Percentiles rank a stretch among this genome's conserved stretches.
Evolutionary conservation across 768 basidiomycete genomes (phyloP).

Genomic region (Mycena sanguinolenta): DNA sequence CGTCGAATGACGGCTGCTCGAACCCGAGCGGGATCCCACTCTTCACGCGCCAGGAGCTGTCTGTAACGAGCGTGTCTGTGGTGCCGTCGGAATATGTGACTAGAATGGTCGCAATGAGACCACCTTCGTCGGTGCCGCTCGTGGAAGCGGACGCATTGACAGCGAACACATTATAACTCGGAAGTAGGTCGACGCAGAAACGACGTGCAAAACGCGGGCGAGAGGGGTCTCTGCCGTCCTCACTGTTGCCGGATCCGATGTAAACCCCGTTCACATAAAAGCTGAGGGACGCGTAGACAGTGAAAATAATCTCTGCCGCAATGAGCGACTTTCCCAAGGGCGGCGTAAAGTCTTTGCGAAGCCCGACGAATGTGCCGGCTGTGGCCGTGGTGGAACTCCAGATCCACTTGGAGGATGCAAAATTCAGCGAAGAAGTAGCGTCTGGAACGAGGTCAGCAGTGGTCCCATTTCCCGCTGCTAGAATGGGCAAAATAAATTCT

Average conservation of each 20-base stretch:
- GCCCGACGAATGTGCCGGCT: too few relatives aligned
- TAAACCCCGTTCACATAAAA: slow-evolving; percentile 25
- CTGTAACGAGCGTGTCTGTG: slow-evolving; percentile 11
- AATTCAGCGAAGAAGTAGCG: too few relatives aligned
- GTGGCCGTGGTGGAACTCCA: too few relatives aligned
- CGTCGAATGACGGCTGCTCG: slow-evolving; percentile 1
- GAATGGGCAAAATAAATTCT: slow-evolving; percentile 1
- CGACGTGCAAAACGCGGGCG: slow-evolving; percentile 1
- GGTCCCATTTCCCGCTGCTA: too few relatives aligned
- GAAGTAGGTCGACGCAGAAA: slow-evolving; percentile 22
- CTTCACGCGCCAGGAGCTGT: slow-evolving; percentile 15
- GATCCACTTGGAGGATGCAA: too few relatives aligned
- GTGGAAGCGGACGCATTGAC: slow-evolving; percentile 7
- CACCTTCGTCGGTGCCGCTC: not conserved
- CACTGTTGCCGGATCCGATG: too few relatives aligned
- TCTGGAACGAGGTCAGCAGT: too few relatives aligned
- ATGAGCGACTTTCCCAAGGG: too few relatives aligned
- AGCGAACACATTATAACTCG: slow-evolving; percentile 26
- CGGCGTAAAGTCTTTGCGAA: too few relatives aligned
- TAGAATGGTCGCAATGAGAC: slow-evolving; percentile 12
- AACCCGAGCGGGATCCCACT: slow-evolving; percentile 9
- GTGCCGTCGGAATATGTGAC: slow-evolving; percentile 24
- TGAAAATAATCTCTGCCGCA: slow-evolving; percentile 6
- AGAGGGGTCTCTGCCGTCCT: not conserved
- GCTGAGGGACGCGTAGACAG: not conserved